Percentiles rank a stretch among this genome's conserved stretches.
phyloP scores from a whole-genome alignment of 2,329 filamentous ascomycete species.

The Scytalidium lignicola region DNA sequence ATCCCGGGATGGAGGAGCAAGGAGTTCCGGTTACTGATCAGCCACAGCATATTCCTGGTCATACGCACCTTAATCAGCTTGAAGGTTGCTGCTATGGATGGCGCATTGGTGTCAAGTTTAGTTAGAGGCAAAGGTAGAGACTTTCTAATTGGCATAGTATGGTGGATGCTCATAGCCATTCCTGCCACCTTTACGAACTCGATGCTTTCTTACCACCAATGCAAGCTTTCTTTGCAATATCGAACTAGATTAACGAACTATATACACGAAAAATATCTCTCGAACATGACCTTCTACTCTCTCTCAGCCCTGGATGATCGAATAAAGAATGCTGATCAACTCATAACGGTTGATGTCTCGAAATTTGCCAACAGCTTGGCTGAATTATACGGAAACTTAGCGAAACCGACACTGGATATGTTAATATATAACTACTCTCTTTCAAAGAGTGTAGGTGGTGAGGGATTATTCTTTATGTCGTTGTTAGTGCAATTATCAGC shows the following conservation, averaged over 20 bases:
- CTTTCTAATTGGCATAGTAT: conserved; percentile 81
- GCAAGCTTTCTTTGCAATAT: conserved; percentile 87
- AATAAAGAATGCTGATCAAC: conserved; percentile 97
- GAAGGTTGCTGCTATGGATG: conserved; percentile 95
- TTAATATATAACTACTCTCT: conserved; percentile 94
- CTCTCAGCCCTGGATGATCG: conserved; percentile 92
- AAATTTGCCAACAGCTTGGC: conserved; percentile 95
- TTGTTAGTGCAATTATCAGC: conserved; percentile 90
- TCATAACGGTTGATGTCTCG: conserved; percentile 93
- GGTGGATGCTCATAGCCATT: conserved; percentile 98
- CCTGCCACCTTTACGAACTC: conserved; percentile 98
- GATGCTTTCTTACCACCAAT: conserved; percentile 97
- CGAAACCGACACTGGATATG: conserved; percentile 93
- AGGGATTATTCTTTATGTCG: conserved; percentile 93
- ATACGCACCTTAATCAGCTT: conserved; percentile 86
- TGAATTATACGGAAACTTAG: conserved; percentile 92
- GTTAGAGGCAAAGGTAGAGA: conserved; percentile 88
- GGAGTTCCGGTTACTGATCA: conserved; percentile 78
- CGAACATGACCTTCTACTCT: conserved; percentile 97
- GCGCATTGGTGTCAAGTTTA: conserved; percentile 83
- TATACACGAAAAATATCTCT: conserved; percentile 93
- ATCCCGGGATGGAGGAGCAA: conserved; percentile 87
- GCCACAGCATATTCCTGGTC: conserved; percentile 90
- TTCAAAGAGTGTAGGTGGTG: conserved; percentile 90
- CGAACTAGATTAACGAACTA: conserved; percentile 87